Percentiles rank a stretch among this genome's conserved stretches.
Evolutionary conservation across 2,329 filamentous ascomycete species (phyloP).

Genomic region (Byssochlamys sp.): DNA sequence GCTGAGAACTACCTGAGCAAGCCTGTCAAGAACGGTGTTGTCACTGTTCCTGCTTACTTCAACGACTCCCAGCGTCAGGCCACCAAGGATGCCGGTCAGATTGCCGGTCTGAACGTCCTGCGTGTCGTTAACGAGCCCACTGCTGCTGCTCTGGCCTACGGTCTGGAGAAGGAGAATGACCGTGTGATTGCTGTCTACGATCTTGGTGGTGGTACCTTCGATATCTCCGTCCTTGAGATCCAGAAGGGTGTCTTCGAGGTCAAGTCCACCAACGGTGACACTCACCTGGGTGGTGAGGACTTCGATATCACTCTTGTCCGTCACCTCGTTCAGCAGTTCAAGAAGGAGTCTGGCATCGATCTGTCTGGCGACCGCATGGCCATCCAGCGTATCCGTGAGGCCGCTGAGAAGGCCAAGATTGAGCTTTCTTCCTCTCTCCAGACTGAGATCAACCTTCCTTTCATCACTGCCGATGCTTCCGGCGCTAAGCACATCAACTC

Average conservation of each 20-base stretch:
- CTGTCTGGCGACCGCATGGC: slow-evolving; percentile 90
- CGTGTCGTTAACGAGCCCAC: slow-evolving; percentile 98
- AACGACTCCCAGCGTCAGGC: slow-evolving; percentile 97
- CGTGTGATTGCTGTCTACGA: slow-evolving; percentile 90
- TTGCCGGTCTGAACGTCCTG: slow-evolving; percentile 88
- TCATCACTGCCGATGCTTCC: slow-evolving; percentile 91
- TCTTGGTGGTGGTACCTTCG: slow-evolving; percentile 96
- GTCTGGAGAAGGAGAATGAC: slow-evolving; percentile 88
- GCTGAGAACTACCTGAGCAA: slow-evolving; percentile 87
- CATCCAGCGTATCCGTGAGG: slow-evolving; percentile 97
- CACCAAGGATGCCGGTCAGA: slow-evolving; percentile 96
- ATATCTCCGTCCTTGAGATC: slow-evolving; percentile 96
- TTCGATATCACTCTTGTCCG: slow-evolving; percentile 93
- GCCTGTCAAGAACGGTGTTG: slow-evolving; percentile 87
- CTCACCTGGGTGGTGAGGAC: slow-evolving; percentile 94
- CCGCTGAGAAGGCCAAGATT: slow-evolving; percentile 98
- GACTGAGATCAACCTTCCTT: slow-evolving; percentile 96
- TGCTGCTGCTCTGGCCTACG: slow-evolving; percentile 88
- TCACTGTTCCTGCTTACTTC: slow-evolving; percentile 96
- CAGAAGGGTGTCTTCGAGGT: slow-evolving; percentile 97
- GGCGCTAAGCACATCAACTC: slow-evolving; percentile 97
- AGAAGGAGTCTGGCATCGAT: slow-evolving; percentile 88
- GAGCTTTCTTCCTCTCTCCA: slow-evolving; percentile 90
- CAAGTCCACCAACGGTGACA: slow-evolving; percentile 98
- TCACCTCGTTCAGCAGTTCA: slow-evolving; percentile 88